phyloP scores from a whole-genome alignment of 2,329 filamentous ascomycete species.

The Xylaria sp. region DNA sequence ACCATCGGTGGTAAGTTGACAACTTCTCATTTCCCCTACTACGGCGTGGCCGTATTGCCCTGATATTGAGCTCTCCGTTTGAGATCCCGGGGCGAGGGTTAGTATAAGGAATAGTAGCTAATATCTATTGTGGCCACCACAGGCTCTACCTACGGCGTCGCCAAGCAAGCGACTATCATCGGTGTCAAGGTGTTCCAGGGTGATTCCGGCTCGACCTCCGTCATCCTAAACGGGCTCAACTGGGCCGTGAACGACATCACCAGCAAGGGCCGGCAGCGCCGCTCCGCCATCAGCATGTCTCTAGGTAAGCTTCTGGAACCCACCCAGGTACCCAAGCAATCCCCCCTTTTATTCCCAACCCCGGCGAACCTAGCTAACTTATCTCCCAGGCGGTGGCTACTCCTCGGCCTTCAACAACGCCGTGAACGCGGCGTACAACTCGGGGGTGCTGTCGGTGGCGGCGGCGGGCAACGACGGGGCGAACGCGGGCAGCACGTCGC shows the following conservation, averaged over 20 bases:
- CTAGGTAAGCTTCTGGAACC: slow-evolving; percentile 41
- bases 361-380: neutral
- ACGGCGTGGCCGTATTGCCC: no score
- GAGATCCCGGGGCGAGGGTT: no score
- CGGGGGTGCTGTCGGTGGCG: slow-evolving; percentile 56
- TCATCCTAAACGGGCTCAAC: slow-evolving; percentile 34
- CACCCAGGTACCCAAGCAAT: no score
- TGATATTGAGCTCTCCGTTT: no score
- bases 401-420: slow-evolving; percentile 54
- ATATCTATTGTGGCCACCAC: neutral
- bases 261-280: slow-evolving; percentile 41
- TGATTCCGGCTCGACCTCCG: slow-evolving; percentile 27
- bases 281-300: slow-evolving; percentile 59
- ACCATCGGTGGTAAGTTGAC: slow-evolving; percentile 43
- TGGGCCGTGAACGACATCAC: slow-evolving; percentile 52
- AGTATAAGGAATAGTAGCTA: neutral
- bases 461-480: slow-evolving; percentile 57
- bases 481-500: slow-evolving; percentile 47
- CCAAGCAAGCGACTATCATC: slow-evolving; percentile 45
- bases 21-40: neutral
- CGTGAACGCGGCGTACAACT: slow-evolving; percentile 47
- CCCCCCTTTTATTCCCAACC: neutral
- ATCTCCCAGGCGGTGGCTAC: slow-evolving; percentile 40
- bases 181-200: slow-evolving; percentile 49
- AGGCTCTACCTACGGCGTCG: slow-evolving; percentile 45